A percentile compares a stretch with the other conserved stretches of the same genome.
phyloP scores from a whole-genome alignment of 1,139 yeast species.

The Blastobotrys arbuscula region DNA sequence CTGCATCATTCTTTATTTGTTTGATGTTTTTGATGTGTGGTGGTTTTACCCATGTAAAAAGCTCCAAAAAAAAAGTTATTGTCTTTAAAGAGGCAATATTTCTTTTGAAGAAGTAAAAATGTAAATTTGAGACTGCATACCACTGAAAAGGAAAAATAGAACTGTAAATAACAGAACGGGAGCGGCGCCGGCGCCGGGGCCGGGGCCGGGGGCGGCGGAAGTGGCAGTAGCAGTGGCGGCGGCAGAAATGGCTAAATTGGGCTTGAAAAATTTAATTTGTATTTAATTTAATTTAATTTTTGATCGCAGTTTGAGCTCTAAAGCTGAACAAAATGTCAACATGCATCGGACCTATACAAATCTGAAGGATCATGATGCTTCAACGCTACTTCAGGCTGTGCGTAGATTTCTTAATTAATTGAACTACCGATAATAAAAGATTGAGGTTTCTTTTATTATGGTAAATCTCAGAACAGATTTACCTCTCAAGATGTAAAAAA shows the following conservation, averaged over 20 bases:
- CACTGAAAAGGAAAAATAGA: no score
- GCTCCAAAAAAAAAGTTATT: background rate
- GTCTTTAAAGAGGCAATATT: background rate
- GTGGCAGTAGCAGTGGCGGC: background rate
- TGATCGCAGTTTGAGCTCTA: background rate
- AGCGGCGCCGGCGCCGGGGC: background rate
- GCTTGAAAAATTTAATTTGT: no score
- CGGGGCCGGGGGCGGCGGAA: background rate
- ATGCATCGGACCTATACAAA: background rate
- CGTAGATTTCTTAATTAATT: no score
- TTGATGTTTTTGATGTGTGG: background rate
- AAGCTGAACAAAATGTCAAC: background rate
- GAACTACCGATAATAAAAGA: no score
- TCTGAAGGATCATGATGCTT: no score
- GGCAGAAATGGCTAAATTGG: no score
- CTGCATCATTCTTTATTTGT: background rate
- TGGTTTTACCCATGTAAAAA: background rate
- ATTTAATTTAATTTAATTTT: no score
- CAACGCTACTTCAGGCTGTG: no score
- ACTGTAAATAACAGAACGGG: background rate
- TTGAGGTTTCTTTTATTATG: no score
- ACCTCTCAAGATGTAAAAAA: no score
- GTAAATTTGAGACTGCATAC: background rate
- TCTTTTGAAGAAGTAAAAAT: background rate
- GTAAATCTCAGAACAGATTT: no score